phyloP scores from a whole-genome alignment of 805 yeast species.

The Pichia scutulata region DNA sequence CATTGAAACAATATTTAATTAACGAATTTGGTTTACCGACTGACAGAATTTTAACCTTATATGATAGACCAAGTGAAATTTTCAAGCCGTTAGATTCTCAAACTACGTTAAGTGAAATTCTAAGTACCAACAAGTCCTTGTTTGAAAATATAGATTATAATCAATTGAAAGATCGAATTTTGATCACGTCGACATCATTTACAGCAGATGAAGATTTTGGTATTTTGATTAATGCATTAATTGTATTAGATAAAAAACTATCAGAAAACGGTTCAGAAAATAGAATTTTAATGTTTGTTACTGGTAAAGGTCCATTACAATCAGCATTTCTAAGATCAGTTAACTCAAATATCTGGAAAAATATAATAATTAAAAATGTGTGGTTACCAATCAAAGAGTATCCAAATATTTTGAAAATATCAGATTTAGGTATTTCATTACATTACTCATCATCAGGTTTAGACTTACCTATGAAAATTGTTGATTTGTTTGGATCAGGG shows the following conservation, averaged over 20 bases:
- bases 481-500: conserved; percentile 95
- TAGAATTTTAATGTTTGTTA: conserved; percentile 63
- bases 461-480: conserved; percentile 95
- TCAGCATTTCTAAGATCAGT: conserved; percentile 30
- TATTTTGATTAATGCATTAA: conserved; percentile 61
- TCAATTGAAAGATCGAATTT: conserved; percentile 42
- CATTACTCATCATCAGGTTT: conserved; percentile 90
- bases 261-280: conserved; percentile 28
- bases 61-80: conserved; percentile 76
- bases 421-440: conserved; percentile 84
- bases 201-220: conserved; percentile 92
- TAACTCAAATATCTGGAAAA: conserved; percentile 28
- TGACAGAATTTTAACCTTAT: conserved; percentile 52
- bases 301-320: conserved; percentile 92
- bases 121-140: conserved; percentile 29
- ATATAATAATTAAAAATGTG: conserved; percentile 50
- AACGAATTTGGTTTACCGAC: conserved; percentile 45
- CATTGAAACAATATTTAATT: conserved; percentile 57
- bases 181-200: conserved; percentile 85
- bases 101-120: conserved; percentile 24
- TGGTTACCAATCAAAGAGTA: conserved; percentile 81
- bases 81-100: conserved; percentile 44
- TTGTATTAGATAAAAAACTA: conserved; percentile 41
- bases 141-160: conserved; percentile 21
- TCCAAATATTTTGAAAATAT: conserved; percentile 63